Base-by-base conservation (phyloP, 202 grass and related monocot species). In the Setaria italica region DNA sequence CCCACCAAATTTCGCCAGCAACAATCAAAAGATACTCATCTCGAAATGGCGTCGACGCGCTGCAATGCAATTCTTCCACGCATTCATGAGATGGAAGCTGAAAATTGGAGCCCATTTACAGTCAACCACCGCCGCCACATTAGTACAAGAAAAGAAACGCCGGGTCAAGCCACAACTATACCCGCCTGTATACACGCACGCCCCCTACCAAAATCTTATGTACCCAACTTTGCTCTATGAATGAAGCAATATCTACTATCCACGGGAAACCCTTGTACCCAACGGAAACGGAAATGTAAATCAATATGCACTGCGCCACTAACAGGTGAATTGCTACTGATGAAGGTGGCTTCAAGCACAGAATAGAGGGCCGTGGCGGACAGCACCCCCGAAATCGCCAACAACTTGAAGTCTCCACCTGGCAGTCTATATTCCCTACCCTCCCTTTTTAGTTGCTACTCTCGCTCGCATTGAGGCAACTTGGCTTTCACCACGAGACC, bases 121-220 rank as follows among this genome's bases (percentile, higher is more conserved):
- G 46, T 17, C 63, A 41, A 62, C 45, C 69, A 71, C 16, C 63
- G 37, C 76, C 32, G 75, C 67, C 62, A 46, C 12, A 79, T 69
- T 41, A 50, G 6, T 50, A 75, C 75, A 84, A 11, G n/a, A 69
- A 69, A 60, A 50, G 41, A 60, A 70, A 71, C 19, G 62, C 30
- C 15, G 14, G 19, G 42, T 33, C 63, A 71, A 55, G 60, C 15
- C 50, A 67, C 33, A 80, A 20, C 86, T 92, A 89, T 84, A 89
- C 83, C 83, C 87, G 0, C 64, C 41, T 80, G 80, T 92, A 92
- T 86, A 92, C 79, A 92, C 67, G 50, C 39, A 41, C 39, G 39
- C 33, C 53, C 68, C 68, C 74, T 79, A 86, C 59, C 74, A 86
- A 92, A 84, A 92, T 83, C 87, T 84, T 92, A 92, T 92, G 87